Base-by-base conservation (phyloP, 441 rosid genomes). In the Melastoma candidum region DNA sequence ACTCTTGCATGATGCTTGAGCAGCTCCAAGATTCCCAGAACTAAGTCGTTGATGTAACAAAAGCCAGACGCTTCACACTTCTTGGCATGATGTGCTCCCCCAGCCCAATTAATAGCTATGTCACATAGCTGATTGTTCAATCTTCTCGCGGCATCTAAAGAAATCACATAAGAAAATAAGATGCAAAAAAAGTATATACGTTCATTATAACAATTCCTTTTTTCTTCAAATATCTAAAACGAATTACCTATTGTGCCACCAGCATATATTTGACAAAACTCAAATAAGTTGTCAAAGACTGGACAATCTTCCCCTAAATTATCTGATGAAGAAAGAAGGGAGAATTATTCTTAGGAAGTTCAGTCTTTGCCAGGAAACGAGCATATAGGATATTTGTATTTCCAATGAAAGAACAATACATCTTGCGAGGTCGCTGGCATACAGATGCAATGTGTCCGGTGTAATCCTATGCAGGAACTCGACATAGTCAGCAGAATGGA, bases 41-140 rank as follows among this genome's bases (percentile, higher is more conserved):
- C 99, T 60, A 93, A 77, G 77, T 93, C 97, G 52, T 93, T 93
- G 67, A 93, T 89, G 75, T 88, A 88, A 68, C 98, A 93, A 79
- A 88, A 93, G 32, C 98, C 98, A 54, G 98, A 93, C 53, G 97
- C 96, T 69, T 83, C 93, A 11, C 97, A 86, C 71, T 93, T 93
- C 73, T 89, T 93, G 58, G 99, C 99, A 76, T 93, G 99, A 65
- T 93, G 99, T 49, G 87, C 66, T 43, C 99, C 99, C 29, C 97
- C 99, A 25, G 99, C 97, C 99, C 99, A 93, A 63, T 93, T 93
- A 60, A 93, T 93, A 24, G 99, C 97, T 63, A 93, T 83, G 75
- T 93, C 97, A 66, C 97, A 93, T 41, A 81, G 80, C 60, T 84
- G 78, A 71, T 93, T 81, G 78, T 93, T 93, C 66, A 93, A 77